These are phyloP conservation scores for Ogataea degrootiae DNA, from an alignment of 805 yeast genomes.

Conservation along the genomic window DNA sequence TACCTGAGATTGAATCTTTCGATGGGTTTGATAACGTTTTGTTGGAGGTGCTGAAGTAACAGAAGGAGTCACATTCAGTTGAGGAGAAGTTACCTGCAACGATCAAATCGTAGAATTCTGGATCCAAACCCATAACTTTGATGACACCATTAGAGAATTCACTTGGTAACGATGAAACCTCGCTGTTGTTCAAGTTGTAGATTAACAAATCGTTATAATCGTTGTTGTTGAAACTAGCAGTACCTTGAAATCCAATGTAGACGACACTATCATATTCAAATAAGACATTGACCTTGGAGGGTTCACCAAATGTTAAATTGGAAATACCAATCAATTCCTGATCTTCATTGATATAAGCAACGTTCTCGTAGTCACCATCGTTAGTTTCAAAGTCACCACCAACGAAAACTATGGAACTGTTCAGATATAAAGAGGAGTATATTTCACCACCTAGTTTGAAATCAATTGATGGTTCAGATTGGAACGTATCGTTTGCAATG, in stretches of 20 bases:
- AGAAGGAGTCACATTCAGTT: conserved; percentile 51
- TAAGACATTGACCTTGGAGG: conserved; percentile 22
- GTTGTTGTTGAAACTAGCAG: conserved; percentile 19
- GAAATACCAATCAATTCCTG: conserved; percentile 6
- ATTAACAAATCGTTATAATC: conserved; percentile 43
- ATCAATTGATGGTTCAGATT: not conserved
- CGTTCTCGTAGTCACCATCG: conserved; percentile 11
- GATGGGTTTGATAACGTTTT: conserved; percentile 50
- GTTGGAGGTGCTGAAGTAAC: conserved; percentile 54
- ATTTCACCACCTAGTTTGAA: conserved; percentile 10
- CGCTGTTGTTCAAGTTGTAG: conserved; percentile 42
- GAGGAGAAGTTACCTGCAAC: conserved; percentile 71
- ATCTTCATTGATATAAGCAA: conserved; percentile 17
- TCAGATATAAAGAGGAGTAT: conserved; percentile 38
- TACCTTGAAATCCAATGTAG: conserved; percentile 43
- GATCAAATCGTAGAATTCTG: conserved; percentile 41
- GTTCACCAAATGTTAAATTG: conserved; percentile 16
- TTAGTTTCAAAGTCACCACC: conserved; percentile 53
- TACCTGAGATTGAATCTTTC: conserved; percentile 40
- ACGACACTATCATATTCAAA: conserved; percentile 35
- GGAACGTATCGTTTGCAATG: conserved; percentile 4
- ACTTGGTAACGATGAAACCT: conserved; percentile 37
- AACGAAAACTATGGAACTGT: conserved; percentile 45
- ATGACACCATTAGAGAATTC: conserved; percentile 34
- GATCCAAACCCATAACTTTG: conserved; percentile 36